These are phyloP conservation scores for Phtheirospermum japonicum DNA, from an alignment of 257 asterid species.

Conservation along the genomic window DNA sequence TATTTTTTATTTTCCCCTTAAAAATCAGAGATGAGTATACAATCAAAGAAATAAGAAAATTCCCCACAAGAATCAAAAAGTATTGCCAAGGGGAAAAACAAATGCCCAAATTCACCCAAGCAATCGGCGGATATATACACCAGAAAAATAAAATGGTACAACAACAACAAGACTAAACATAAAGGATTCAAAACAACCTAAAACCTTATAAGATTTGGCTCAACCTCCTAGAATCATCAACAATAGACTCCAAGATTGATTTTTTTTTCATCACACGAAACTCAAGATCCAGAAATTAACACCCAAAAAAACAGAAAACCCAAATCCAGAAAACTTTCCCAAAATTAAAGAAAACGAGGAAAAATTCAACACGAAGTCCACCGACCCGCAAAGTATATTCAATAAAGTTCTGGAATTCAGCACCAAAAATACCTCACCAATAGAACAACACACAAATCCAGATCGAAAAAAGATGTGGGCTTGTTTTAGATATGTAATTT, in stretches of 20 bases:
- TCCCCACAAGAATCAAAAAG: conserved; percentile 43
- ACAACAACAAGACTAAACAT: conserved; percentile 8
- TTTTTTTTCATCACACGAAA: conserved; percentile 41
- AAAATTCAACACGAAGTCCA: conserved; percentile 26
- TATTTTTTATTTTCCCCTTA: conserved; percentile 30
- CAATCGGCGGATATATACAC: conserved; percentile 41
- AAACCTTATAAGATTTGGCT: conserved; percentile 35
- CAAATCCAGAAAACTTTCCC: conserved; percentile 24
- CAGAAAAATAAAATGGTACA: conserved; percentile 24
- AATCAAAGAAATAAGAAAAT: conserved; percentile 26
- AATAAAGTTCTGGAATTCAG: too few relatives aligned
- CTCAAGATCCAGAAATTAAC: conserved; percentile 55
- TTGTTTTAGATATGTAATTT: conserved; percentile 33
- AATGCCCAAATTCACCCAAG: conserved; percentile 36
- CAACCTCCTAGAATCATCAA: conserved; percentile 73
- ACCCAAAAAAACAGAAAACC: conserved; percentile 23
- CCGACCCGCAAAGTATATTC: conserved; percentile 28
- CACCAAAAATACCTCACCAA: conserved; percentile 26
- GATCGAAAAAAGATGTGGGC: conserved; percentile 39
- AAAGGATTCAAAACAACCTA: conserved; percentile 12
- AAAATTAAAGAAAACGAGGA: conserved; percentile 12
- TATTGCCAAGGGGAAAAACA: conserved; percentile 31
- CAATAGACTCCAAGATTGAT: conserved; percentile 43
- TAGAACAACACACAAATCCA: conserved; percentile 35
- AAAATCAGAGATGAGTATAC: conserved; percentile 32